Evolutionary conservation across 768 basidiomycete species (phyloP).

Genomic region (Steccherinum ochraceum): DNA sequence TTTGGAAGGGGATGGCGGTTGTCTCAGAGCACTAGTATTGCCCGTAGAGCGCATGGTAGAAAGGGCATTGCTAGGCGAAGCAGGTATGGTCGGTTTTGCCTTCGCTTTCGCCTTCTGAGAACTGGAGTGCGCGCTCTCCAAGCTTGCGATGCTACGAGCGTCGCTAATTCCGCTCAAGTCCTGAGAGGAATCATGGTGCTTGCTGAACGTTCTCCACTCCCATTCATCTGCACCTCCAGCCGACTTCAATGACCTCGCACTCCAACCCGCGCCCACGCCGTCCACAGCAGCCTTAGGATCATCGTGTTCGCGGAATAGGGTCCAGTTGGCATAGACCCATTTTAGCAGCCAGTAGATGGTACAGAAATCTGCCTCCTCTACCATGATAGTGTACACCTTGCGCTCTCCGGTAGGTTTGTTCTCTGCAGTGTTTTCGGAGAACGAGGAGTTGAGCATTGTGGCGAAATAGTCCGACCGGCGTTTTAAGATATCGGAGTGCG

Average conservation of each 20-base stretch:
- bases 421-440: slow-evolving; percentile 45
- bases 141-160: slow-evolving; percentile 44
- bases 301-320: slow-evolving; percentile 62
- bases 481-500: slow-evolving; percentile 71
- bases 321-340: slow-evolving; percentile 71
- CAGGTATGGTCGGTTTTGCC: slow-evolving; percentile 7
- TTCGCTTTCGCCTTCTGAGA: slow-evolving; percentile 12
- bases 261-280: slow-evolving; percentile 63
- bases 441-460: slow-evolving; percentile 66
- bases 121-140: slow-evolving; percentile 32
- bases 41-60: slow-evolving; percentile 4
- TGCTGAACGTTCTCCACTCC: slow-evolving; percentile 66
- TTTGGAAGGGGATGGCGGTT: neutral
- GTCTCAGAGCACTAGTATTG: neutral
- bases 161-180: slow-evolving; percentile 33
- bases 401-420: slow-evolving; percentile 35
- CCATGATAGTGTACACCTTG: slow-evolving; percentile 58
- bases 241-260: slow-evolving; percentile 47
- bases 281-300: slow-evolving; percentile 64
- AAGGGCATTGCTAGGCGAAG: neutral
- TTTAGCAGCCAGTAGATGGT: slow-evolving; percentile 78
- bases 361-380: slow-evolving; percentile 73
- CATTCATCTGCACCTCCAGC: slow-evolving; percentile 42
- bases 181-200: slow-evolving; percentile 28
- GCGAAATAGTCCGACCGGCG: slow-evolving; percentile 75